A percentile compares a stretch with the other conserved stretches of the same genome.
phyloP scores from a whole-genome alignment of 371 early-diverging fungal species.

The Enterospora canceri region DNA sequence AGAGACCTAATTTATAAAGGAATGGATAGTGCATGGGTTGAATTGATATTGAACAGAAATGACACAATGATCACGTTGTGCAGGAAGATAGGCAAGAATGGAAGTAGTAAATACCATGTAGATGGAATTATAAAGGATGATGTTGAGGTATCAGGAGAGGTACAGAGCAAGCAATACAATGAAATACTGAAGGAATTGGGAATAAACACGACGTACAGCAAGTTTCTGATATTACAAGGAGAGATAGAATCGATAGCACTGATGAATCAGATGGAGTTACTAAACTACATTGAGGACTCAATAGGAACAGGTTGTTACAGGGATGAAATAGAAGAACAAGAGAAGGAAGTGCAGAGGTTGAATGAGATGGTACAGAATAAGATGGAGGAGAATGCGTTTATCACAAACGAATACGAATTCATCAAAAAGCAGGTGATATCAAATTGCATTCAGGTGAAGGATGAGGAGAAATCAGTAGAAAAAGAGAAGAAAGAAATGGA shows the following conservation, averaged over 20 bases:
- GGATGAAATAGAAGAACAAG: constrained; percentile 67
- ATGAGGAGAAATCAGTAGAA: not conserved
- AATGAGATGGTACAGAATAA: constrained; percentile 68
- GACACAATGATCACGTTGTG: not conserved
- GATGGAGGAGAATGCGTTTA: constrained; percentile 59
- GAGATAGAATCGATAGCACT: constrained; percentile 96
- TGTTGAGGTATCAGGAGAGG: constrained; percentile 58
- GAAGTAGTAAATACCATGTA: not conserved
- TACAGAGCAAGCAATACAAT: constrained; percentile 3
- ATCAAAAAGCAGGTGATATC: constrained; percentile 55
- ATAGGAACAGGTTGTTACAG: constrained; percentile 85
- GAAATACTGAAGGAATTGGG: constrained; percentile 64
- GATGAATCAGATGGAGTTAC: constrained; percentile 92
- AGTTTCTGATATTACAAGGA: constrained; percentile 94
- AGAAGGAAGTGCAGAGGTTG: constrained; percentile 60
- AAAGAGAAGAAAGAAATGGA: not conserved
- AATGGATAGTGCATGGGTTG: constrained; percentile 70
- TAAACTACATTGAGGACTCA: constrained; percentile 97
- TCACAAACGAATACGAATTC: constrained; percentile 54
- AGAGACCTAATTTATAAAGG: constrained; percentile 90
- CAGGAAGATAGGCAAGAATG: not conserved
- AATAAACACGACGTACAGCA: constrained; percentile 91
- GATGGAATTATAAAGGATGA: constrained; percentile 58
- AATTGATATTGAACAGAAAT: constrained; percentile 58
- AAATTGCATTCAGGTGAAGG: not conserved